These are phyloP conservation scores for Arachnomyces sp. DNA, from an alignment of 2,329 filamentous ascomycete genomes.

Conservation along the genomic window DNA sequence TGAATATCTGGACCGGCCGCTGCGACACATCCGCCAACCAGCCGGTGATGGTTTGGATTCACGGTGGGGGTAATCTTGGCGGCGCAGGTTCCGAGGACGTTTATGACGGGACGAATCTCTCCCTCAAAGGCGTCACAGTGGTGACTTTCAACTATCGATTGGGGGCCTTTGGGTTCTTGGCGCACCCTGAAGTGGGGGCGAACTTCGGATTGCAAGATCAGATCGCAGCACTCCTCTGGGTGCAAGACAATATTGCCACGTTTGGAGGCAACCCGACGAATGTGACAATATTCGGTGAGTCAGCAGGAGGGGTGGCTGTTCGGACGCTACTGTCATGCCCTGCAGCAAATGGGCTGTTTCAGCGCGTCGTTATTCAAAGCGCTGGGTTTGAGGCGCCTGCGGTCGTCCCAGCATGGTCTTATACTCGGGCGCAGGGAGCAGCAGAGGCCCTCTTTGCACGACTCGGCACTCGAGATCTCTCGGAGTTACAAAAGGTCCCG, in stretches of 20 bases:
- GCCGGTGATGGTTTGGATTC: too few relatives aligned
- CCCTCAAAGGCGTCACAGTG: slow-evolving; percentile 31
- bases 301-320: slow-evolving; percentile 46
- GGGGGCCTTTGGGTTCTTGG: slow-evolving; percentile 37
- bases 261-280: slow-evolving; percentile 24
- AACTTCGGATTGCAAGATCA: slow-evolving; percentile 33
- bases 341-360: slow-evolving; percentile 21
- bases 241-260: slow-evolving; percentile 21
- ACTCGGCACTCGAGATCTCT: too few relatives aligned
- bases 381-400: too few relatives aligned
- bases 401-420: too few relatives aligned
- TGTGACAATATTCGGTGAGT: slow-evolving; percentile 30
- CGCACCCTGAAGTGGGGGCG: slow-evolving; percentile 26
- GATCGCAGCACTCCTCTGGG: slow-evolving; percentile 17
- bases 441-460: too few relatives aligned
- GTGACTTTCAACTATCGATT: slow-evolving; percentile 42
- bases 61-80: too few relatives aligned
- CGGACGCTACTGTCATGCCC: slow-evolving; percentile 21
- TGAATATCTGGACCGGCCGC: too few relatives aligned
- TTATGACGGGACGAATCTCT: slow-evolving; percentile 30
- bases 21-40: too few relatives aligned
- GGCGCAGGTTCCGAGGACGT: too few relatives aligned
- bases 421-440: too few relatives aligned
- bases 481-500: too few relatives aligned
- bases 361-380: too few relatives aligned